Evolutionary conservation across 306 rosid species (phyloP), one percentile per base, ranked within the genome.

Genomic region (Hippophae tibetana): DNA sequence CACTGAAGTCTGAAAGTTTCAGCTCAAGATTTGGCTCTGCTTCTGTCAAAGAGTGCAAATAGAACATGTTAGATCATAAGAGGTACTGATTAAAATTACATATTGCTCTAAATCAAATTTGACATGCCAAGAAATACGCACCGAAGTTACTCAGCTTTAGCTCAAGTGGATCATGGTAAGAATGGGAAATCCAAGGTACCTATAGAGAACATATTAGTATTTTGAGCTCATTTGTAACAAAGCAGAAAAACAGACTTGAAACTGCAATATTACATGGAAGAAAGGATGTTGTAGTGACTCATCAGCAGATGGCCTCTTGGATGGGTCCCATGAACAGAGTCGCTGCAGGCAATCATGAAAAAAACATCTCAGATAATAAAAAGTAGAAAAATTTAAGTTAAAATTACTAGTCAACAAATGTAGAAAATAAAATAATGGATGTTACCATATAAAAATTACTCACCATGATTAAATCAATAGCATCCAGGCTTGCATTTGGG

Each of bases 261-360:
- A 69, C 69, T 18, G 9, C 57, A 31, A 63, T 69, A 46, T 79
- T 84, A 87, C 95, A 38, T 82, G 79, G 72, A 87, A 87, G 69
- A 87, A 87, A 8, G 95, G 85, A 76, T 87, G 95, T 43, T 80
- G 89, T 61, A 84, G 67, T 43, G 95, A 62, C 65, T 78, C 89
- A 61, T 84, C 87, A 25, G 93, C 87, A 66, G 82, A 67, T 41
- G 87, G 95, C 76, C 95, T 80, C 75, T 80, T 78, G 57, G 87
- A 84, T 65, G 93, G 93, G 71, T 87, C 78, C 95, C 95, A 87
- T 38, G 83, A 82, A 66, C 85, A 78, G 11, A 87, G 79, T 82
- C 69, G 75, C 95, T 87, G 60, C 59, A 40, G 56, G 57, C 44
- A 47, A 47, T 41, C 42, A 80, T 47, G 43, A 60, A 27, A 54